These are phyloP conservation scores for Fusarium scirpi DNA, from an alignment of 2,329 filamentous ascomycete species.

Conservation along the genomic window DNA sequence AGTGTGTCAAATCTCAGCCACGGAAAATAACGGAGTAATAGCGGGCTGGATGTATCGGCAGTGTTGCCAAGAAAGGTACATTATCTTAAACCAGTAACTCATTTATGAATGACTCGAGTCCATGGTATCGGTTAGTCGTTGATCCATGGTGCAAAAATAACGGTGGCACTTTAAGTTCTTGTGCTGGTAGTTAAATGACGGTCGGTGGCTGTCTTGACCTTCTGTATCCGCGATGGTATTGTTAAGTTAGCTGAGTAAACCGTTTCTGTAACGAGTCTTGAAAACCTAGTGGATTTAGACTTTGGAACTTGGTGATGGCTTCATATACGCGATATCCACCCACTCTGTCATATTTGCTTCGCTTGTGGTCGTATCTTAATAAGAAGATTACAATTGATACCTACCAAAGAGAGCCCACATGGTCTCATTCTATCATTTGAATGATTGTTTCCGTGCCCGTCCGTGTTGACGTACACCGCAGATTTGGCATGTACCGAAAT, in stretches of 20 bases:
- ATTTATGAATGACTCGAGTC: conserved; percentile 13
- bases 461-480: neutral
- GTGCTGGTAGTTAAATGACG: neutral
- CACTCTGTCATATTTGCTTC: neutral
- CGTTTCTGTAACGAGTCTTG: conserved; percentile 3
- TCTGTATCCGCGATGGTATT: neutral
- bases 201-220: neutral
- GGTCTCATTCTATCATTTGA: neutral
- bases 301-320: conserved; percentile 24
- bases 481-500: neutral
- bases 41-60: conserved; percentile 18
- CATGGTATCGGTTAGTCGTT: neutral
- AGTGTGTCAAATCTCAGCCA: conserved; percentile 2
- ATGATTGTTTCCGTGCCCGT: neutral
- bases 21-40: conserved; percentile 20
- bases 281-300: conserved; percentile 12
- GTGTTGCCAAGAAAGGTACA: conserved; percentile 2
- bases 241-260: neutral
- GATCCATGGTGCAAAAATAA: neutral
- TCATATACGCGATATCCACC: conserved; percentile 11
- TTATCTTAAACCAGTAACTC: neutral
- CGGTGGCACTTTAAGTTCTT: neutral
- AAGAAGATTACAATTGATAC: neutral
- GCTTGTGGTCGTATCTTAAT: neutral
- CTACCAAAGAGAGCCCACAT: neutral